Base-by-base conservation (phyloP, 768 basidiomycete species). In the Lactarius akahatsu region DNA sequence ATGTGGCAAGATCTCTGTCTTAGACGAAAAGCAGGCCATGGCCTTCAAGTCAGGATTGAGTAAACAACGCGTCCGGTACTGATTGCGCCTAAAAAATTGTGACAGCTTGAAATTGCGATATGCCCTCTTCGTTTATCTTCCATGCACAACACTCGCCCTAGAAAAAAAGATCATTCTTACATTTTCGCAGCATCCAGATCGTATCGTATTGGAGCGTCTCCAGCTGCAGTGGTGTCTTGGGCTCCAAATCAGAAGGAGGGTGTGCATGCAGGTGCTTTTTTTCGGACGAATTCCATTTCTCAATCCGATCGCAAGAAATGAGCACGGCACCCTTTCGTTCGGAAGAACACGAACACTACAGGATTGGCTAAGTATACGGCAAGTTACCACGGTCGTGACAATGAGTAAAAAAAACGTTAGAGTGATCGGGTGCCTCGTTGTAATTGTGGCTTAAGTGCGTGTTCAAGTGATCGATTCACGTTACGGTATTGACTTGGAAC, bases 271-370 rank as follows among this genome's bases (percentile, higher is more conserved):
- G n/a, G 91, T 86, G 74, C 66, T 16, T 45, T 98, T n/a, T 98
- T 76, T 96, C 95, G 0, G 92, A 92, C 67, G 98, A 78, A 78
- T 98, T 96, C 97, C 97, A 98, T 67, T 98, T 94, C 76, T 98
- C 97, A 73, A 98, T 96, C 69, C 92, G 97, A 79, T 99, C 97
- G 76, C 96, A 98, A 13, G 94, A 96, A 73, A 98, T 95, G 65
- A 98, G 84, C 76, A 98, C 97, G 32, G 32, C 32, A 32, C 60
- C 96, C 97, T 11, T 78, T 98, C 96, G 78, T 98, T 99, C 36
- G 97, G n/a, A n/a, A n/a, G n/a, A 45, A 98, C 91, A 61, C 91
- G 89, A 40, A 98, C 90, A 75, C 98, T 32, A 32, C 32, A 32
- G 32, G 96, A 77, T 98, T 99, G 65, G 98, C 96, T 87, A 71